Base-by-base conservation (phyloP, 2,329 filamentous ascomycete genomes). In the Blastomyces gilchristii region DNA sequence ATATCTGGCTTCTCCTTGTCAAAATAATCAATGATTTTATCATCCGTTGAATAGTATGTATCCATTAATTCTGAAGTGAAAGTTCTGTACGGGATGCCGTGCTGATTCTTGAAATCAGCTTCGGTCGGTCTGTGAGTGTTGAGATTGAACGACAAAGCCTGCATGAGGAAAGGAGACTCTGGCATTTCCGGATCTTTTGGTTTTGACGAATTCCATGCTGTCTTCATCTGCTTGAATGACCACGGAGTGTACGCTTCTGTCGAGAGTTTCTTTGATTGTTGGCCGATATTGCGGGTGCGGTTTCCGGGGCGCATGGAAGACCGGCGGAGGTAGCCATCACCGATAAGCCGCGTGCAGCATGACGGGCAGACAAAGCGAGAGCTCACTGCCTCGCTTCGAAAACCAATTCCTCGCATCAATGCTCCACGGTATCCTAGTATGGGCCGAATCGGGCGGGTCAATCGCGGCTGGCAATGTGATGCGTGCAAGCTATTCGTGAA, bases 361-460 rank as follows among this genome's bases (percentile, higher is more conserved):
- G 70, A 69, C 43, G 67, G 67, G 62, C 67, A 65, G 57, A 68
- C 63, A 65, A 68, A 67, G 59, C 66, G 69, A 70, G 71, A 71
- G 67, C 68, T 62, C 43, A 72, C 59, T 56, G 68, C 68, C 70
- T 73, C 72, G 49, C 71, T 62, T 6, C 65, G 62, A 47, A 68
- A 61, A 49, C 67, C 58, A 61, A 69, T 64, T 58, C 67, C 67
- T 63, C 68, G 68, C 73, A 74, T 72, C 50, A 62, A 58, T 50
- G 50, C 14, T 6, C 43, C 37, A 37, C n/a, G 45, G 49, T 6
- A 28, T 61, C 58, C 50, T 58, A 18, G 60, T 7, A 22, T 50
- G 43, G 31, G 28, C 22, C 41, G 45, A 47, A 59, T 31, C 18
- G 25, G 58, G 28, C 25, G 41, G 16, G 6, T 47, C 43, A 59